A percentile compares a stretch with the other conserved stretches of the same genome.
These are phyloP conservation scores for Mrakia hoshinonis DNA, from an alignment of 768 basidiomycete species.

Conservation along the genomic window DNA sequence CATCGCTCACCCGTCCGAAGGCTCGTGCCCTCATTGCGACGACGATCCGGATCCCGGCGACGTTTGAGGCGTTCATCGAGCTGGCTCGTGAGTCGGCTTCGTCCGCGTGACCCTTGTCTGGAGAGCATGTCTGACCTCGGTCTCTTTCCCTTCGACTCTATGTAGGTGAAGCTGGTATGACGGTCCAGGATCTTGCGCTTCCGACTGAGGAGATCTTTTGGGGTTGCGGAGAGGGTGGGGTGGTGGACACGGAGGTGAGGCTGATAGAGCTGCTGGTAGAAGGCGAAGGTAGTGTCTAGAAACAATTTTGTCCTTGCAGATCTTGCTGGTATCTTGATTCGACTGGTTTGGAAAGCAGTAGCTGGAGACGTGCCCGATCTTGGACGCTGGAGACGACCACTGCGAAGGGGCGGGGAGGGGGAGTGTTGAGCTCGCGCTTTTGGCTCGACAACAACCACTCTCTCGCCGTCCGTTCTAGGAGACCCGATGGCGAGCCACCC, in stretches of 20 bases:
- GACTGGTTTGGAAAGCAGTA: too few relatives aligned
- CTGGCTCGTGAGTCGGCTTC: conserved; percentile 1
- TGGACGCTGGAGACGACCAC: too few relatives aligned
- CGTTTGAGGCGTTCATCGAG: conserved; percentile 3
- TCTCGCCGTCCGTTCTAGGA: too few relatives aligned
- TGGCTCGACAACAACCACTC: too few relatives aligned
- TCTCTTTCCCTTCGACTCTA: not conserved
- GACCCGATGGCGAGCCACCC: too few relatives aligned
- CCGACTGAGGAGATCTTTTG: conserved; percentile 1
- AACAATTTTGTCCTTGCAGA: not conserved
- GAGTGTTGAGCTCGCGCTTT: too few relatives aligned
- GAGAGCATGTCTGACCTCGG: not conserved
- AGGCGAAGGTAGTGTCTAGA: not conserved
- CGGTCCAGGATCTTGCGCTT: not conserved
- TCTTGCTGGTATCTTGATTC: not conserved
- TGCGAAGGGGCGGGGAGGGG: too few relatives aligned
- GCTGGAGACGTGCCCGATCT: too few relatives aligned
- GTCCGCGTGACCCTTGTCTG: not conserved
- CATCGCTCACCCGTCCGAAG: not conserved
- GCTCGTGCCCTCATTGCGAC: conserved; percentile 10
- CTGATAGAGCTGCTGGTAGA: not conserved
- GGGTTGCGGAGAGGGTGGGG: conserved; percentile 21
- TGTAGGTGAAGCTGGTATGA: not conserved
- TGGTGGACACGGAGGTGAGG: not conserved
- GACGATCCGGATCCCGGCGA: conserved; percentile 17